Percentiles rank a stretch among this genome's conserved stretches.
Conservation (phyloP, 2,329 filamentous ascomycete genomes). For the Cercospora zeae-maydis region DNA sequence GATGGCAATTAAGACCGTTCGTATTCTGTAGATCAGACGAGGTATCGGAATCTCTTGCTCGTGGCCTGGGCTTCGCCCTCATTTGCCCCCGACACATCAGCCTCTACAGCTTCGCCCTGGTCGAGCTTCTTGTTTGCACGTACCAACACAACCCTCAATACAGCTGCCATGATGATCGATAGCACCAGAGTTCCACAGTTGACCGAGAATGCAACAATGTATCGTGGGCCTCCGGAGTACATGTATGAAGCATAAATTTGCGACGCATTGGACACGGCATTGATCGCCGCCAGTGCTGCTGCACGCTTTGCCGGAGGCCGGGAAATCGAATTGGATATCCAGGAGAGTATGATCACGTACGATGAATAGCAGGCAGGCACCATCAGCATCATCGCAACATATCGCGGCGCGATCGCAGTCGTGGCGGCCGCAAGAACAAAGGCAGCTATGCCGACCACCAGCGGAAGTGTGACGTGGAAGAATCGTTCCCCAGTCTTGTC, state of each 20-base stretch:
- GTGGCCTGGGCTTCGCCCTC: constrained; percentile 52
- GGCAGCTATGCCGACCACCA: constrained; percentile 30
- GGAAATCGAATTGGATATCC: constrained; percentile 73
- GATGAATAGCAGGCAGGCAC: constrained; percentile 56
- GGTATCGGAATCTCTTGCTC: constrained; percentile 64
- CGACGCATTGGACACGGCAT: constrained; percentile 62
- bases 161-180: constrained; percentile 60
- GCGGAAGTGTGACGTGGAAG: constrained; percentile 38
- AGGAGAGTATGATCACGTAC: constrained; percentile 66
- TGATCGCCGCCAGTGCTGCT: constrained; percentile 70
- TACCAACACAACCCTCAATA: constrained; percentile 61
- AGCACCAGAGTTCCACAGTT: constrained; percentile 59
- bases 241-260: constrained; percentile 57
- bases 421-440: constrained; percentile 35
- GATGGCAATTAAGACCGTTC: neutral
- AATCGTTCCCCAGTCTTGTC: constrained; percentile 42
- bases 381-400: constrained; percentile 39
- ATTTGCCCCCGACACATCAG: constrained; percentile 49
- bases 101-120: constrained; percentile 54
- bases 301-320: constrained; percentile 72
- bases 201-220: constrained; percentile 36
- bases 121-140: constrained; percentile 68
- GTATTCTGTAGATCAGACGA: constrained; percentile 31
- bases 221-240: constrained; percentile 34
- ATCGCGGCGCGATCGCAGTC: constrained; percentile 31